Evolutionary conservation across 352 stramenopile species (phyloP), one percentile per base, ranked within the genome.

Genomic region (Globisporangium ultimum): DNA sequence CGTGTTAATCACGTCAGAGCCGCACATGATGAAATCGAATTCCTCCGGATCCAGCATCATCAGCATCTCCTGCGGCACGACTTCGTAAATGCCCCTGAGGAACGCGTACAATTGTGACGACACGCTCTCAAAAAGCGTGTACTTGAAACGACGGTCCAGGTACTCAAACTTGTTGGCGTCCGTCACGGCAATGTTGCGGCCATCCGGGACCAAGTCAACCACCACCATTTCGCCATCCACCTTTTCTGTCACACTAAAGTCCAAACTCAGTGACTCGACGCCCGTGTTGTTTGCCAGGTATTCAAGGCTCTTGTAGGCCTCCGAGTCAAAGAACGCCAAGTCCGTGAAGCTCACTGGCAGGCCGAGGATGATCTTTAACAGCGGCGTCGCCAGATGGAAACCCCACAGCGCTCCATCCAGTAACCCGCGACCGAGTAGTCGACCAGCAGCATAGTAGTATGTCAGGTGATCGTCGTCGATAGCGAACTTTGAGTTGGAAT

Each of bases 91-190:
- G 4, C 28, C 28, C 7, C 8, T 6, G 28, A 36, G 28, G 28
- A 36, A 36, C 28, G 28, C 4, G 28, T 36, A 36, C 28, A 36
- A 10, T 10, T 36, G 28, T 5, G 28, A 36, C 28, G 28, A 36
- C 28, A 36, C 28, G 28, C 28, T 36, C 7, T 36, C 28, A 10
- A 36, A 36, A 2, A 36, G 28, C 28, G 28, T 36, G 28, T 36
- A 36, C 28, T 36, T 36, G 28, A 36, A 36, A 10, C 28, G 28
- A 36, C 28, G 28, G 3, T 36, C 28, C 28, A 36, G 7, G 8
- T 36, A 99, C 66, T 98, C 83, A 17, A 83, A 75, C 61, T 98
- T 93, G 80, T 99, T 99, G 22, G 89, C 82, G 49, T 98, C 94
- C 1, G 87, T 98, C 9, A 99, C 92, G n/a, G 84, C 66, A 15